Percentiles rank a stretch among this genome's conserved stretches.
These are phyloP conservation scores for Pyricularia grisea DNA, from an alignment of 2,329 filamentous ascomycete genomes.

Conservation along the genomic window DNA sequence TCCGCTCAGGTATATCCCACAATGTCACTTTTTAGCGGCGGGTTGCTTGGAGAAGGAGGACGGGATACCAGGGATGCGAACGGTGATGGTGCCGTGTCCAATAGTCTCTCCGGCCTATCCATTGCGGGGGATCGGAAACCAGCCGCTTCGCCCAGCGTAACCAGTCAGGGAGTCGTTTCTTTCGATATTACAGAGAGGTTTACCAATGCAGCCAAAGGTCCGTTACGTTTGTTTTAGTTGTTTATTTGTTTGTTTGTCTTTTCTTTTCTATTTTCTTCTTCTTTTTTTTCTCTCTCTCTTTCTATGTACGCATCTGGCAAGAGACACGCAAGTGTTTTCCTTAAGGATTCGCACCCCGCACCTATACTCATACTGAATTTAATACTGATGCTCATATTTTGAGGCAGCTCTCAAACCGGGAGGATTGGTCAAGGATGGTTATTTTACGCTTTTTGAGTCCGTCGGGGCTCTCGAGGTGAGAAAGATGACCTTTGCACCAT, in stretches of 20 bases:
- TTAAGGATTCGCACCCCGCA: neutral
- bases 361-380: neutral
- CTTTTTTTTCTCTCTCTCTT: too few species aligned
- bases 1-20: neutral
- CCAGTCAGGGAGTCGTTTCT: slow-evolving; percentile 40
- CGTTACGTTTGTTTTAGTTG: slow-evolving; percentile 12
- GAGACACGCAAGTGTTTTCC: neutral
- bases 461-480: slow-evolving; percentile 73
- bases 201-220: slow-evolving; percentile 41
- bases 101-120: neutral
- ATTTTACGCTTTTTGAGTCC: slow-evolving; percentile 88
- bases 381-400: neutral
- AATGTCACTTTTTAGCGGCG: neutral
- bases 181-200: slow-evolving; percentile 52
- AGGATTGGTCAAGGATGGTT: slow-evolving; percentile 85
- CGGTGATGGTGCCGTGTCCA: neutral
- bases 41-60: neutral
- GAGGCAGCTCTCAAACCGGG: slow-evolving; percentile 62
- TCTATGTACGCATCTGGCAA: neutral
- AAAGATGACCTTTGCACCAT: neutral
- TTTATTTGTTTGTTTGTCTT: slow-evolving; percentile 5
- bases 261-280: too few species aligned
- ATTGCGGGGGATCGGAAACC: neutral
- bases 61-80: neutral
- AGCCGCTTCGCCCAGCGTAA: slow-evolving; percentile 29